Evolutionary conservation across 2,329 filamentous ascomycete species (phyloP), one percentile per base, ranked within the genome.

Genomic region (Thielaviopsis euricoi): DNA sequence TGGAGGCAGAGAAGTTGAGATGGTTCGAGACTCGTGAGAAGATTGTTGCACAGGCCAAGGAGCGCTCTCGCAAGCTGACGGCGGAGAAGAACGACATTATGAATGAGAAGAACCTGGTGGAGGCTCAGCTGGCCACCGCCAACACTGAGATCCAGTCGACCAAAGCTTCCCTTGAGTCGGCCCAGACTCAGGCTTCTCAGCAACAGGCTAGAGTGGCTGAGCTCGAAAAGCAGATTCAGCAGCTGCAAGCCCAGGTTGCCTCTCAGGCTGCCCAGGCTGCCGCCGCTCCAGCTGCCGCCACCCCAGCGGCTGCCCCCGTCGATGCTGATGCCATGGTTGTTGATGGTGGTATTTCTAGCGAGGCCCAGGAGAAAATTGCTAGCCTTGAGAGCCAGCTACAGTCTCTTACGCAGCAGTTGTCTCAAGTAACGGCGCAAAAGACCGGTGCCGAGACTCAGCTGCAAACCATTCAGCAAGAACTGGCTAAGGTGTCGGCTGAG

Each of bases 401-500:
- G 9, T 69, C 73, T 53, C 66, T 79, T 19, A 74, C 81, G 61
- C 71, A 74, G 61, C 73, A 81, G 61, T 70, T 82, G 7, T 63
- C 67, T 1, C 67, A 72, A 49, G 67, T 74, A 15, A 54, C 58
- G 37, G 52, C 43, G 17, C 48, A 48, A 19, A 59, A 56, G 58
- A 33, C 40, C 6, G 26, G 49, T 56, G 53, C 26, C 15, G 55
- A 60, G 33, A 22, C 25, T 19, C 58, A 60, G n/a, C 23, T 60
- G n/a, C 37, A 56, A 40, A 29, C 37, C 9, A 50, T 59, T 10
- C 75, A 71, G 22, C 79, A 82, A 62, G 80, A 90, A 63, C 76
- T 93, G 10, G 81, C 83, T 50, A 75, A 74, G 1, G 77, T 84
- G 56, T 82, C 73, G 6, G 74, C 81, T 10, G 83, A 93, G 67